Evolutionary conservation across 768 basidiomycete genomes (phyloP).

Genomic region (Sutorius australiensis): DNA sequence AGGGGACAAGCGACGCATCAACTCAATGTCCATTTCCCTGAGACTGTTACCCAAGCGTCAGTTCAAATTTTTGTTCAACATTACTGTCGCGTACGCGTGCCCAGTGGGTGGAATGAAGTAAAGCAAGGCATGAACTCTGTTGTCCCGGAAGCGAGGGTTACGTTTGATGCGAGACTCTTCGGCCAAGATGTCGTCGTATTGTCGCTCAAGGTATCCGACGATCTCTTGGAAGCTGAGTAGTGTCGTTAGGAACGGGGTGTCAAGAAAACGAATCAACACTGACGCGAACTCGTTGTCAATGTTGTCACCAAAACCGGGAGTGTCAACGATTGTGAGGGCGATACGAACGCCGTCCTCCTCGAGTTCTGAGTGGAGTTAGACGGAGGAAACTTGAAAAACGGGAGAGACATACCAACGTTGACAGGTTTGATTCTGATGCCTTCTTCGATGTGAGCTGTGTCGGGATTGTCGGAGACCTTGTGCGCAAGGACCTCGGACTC

Average conservation of each 20-base stretch:
- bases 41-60: slow-evolving; percentile 44
- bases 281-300: slow-evolving; percentile 99
- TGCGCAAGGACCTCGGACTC: slow-evolving; percentile 89
- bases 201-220: slow-evolving; percentile 91
- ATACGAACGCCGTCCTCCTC: slow-evolving; percentile 99
- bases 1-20: slow-evolving; percentile 96
- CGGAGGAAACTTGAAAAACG: not conserved
- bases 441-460: slow-evolving; percentile 90
- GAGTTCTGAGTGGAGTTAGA: slow-evolving; percentile 56
- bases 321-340: slow-evolving; percentile 96
- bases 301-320: slow-evolving; percentile 97
- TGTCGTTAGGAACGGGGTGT: slow-evolving; percentile 5
- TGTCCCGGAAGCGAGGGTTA: slow-evolving; percentile 98
- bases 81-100: slow-evolving; percentile 66
- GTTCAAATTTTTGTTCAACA: not conserved
- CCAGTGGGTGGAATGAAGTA: slow-evolving; percentile 99
- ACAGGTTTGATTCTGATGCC: slow-evolving; percentile 92
- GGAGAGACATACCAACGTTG: slow-evolving; percentile 66
- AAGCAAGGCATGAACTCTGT: slow-evolving; percentile 91
- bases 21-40: slow-evolving; percentile 97
- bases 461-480: slow-evolving; percentile 80
- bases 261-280: slow-evolving; percentile 32
- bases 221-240: slow-evolving; percentile 88
- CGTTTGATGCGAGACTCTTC: slow-evolving; percentile 99
- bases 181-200: slow-evolving; percentile 98